Evolutionary conservation across 2,329 filamentous ascomycete species (phyloP).

Genomic region (Colletotrichum godetiae): DNA sequence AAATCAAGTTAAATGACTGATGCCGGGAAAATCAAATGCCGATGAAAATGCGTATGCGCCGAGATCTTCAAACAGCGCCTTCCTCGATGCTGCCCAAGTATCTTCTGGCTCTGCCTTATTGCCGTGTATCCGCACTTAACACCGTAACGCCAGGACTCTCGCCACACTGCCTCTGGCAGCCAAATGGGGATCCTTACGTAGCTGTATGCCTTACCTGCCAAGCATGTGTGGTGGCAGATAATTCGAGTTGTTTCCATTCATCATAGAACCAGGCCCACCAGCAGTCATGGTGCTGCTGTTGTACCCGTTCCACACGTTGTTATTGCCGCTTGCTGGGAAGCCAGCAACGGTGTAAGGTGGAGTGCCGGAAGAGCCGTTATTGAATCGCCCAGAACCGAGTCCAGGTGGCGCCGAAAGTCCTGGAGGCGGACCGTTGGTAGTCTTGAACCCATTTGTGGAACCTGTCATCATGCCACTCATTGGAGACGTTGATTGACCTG

Average conservation of each 20-base stretch:
- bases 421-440: slow-evolving; percentile 81
- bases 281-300: slow-evolving; percentile 31
- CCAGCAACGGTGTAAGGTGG: slow-evolving; percentile 36
- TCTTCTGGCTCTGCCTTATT: neutral
- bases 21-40: slow-evolving; percentile 10
- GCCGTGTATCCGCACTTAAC: slow-evolving; percentile 18
- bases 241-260: slow-evolving; percentile 38
- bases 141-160: slow-evolving; percentile 12
- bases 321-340: slow-evolving; percentile 36
- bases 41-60: slow-evolving; percentile 32
- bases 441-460: slow-evolving; percentile 70
- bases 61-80: neutral
- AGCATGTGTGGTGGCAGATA: slow-evolving; percentile 49
- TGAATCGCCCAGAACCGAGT: slow-evolving; percentile 55
- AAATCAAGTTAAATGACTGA: neutral
- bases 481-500: slow-evolving; percentile 55
- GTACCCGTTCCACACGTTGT: slow-evolving; percentile 35
- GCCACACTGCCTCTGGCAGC: neutral
- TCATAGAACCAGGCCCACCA: slow-evolving; percentile 37
- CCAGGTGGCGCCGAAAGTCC: slow-evolving; percentile 83
- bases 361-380: slow-evolving; percentile 22
- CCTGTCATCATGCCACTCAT: slow-evolving; percentile 69
- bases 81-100: neutral
- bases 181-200: neutral
- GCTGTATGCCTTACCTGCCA: slow-evolving; percentile 40